Evolutionary conservation across 495 filamentous ascomycete species (phyloP).

Genomic region (Hyaloscypha bicolor): DNA sequence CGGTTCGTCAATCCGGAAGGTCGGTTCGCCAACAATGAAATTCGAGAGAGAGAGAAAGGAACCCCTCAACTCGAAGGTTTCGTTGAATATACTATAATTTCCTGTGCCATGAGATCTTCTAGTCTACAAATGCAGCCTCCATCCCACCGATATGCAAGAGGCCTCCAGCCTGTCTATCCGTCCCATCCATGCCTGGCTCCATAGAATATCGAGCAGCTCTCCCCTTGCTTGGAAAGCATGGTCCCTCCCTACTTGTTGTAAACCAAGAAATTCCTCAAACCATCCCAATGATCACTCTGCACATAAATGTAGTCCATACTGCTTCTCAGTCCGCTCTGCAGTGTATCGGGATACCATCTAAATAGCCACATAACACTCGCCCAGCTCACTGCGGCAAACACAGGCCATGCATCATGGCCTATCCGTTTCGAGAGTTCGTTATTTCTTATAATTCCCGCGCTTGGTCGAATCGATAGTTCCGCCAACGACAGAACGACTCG

Average conservation of each 20-base stretch:
- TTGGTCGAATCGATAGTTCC: constrained; percentile 74
- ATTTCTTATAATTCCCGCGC: constrained; percentile 42
- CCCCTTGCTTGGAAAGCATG: not conserved
- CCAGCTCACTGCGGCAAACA: constrained; percentile 89
- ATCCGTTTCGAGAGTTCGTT: constrained; percentile 45
- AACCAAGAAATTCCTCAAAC: constrained; percentile 73
- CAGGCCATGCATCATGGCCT: constrained; percentile 77
- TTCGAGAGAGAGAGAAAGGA: no score
- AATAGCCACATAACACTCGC: constrained; percentile 94
- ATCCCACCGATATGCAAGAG: constrained; percentile 14
- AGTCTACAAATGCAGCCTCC: constrained; percentile 22
- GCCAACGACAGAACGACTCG: constrained; percentile 83
- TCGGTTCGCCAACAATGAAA: no score
- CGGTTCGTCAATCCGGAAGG: no score
- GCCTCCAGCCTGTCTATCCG: constrained; percentile 1
- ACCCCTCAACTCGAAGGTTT: not conserved
- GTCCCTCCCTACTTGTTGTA: constrained; percentile 71
- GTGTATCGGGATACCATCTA: constrained; percentile 82
- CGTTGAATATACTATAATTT: not conserved
- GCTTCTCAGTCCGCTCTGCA: constrained; percentile 87
- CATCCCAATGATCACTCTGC: constrained; percentile 82
- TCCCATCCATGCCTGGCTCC: not conserved
- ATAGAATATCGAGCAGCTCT: not conserved
- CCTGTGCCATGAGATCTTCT: constrained; percentile 15
- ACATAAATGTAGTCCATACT: constrained; percentile 98